Conservation (phyloP, 257 asterid genomes). For the Eucommia ulmoides region DNA sequence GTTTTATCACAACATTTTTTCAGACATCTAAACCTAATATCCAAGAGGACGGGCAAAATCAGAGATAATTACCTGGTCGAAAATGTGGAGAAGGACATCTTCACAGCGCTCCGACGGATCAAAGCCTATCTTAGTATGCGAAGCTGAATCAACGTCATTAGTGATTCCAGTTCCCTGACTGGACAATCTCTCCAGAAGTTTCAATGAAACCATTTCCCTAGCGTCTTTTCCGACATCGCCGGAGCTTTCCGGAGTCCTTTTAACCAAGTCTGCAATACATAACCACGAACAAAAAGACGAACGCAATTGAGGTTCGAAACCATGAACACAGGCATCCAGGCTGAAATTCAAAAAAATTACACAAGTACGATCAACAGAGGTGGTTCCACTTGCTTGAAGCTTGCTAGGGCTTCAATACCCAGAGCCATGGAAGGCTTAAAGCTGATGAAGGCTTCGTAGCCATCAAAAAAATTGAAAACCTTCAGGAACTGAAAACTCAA, state of each 20-base stretch:
- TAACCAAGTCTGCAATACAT: constrained; percentile 32
- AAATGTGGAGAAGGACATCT: constrained; percentile 29
- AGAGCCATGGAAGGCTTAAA: constrained; percentile 34
- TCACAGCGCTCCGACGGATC: constrained; percentile 35
- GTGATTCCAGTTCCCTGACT: constrained; percentile 9
- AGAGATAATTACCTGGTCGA: constrained; percentile 26
- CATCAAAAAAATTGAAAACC: no score
- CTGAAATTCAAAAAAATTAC: constrained; percentile 1
- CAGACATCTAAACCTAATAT: neutral
- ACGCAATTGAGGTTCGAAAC: neutral
- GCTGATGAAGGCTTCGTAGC: no score
- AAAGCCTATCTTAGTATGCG: constrained; percentile 17
- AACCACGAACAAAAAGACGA: constrained; percentile 7
- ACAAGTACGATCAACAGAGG: constrained; percentile 34
- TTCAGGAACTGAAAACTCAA: no score
- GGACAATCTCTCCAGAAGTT: constrained; percentile 35
- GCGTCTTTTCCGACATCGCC: constrained; percentile 35
- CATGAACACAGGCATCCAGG: constrained; percentile 2
- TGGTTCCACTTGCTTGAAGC: constrained; percentile 29
- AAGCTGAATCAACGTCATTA: no score
- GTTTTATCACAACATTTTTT: constrained; percentile 1
- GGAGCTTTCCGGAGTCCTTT: constrained; percentile 27
- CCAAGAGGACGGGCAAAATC: neutral
- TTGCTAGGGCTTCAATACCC: constrained; percentile 50
- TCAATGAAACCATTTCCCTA: constrained; percentile 37